Evolutionary conservation across 2,329 filamentous ascomycete species (phyloP).

Genomic region (Gyromitra esculenta): DNA sequence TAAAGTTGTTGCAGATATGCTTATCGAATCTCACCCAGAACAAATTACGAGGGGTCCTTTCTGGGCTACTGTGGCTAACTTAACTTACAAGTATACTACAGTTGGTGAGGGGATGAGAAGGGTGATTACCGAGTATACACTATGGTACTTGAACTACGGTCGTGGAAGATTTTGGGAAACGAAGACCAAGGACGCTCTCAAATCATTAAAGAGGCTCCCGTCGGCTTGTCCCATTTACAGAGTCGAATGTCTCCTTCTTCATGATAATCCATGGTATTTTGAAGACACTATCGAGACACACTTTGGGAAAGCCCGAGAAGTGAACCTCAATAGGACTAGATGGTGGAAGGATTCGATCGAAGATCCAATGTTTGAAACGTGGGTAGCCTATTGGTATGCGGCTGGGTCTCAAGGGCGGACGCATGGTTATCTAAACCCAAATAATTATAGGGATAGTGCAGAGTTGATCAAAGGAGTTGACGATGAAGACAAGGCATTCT

Average conservation of each 20-base stretch:
- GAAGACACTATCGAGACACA: slow-evolving; percentile 16
- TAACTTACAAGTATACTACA: slow-evolving; percentile 21
- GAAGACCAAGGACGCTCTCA: slow-evolving; percentile 1
- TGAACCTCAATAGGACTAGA: background rate
- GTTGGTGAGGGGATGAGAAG: slow-evolving; percentile 25
- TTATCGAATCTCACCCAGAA: slow-evolving; percentile 37
- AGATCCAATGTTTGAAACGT: slow-evolving; percentile 26
- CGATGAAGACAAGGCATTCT: slow-evolving; percentile 4
- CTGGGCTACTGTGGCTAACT: slow-evolving; percentile 27
- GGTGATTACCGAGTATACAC: slow-evolving; percentile 28
- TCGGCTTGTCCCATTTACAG: slow-evolving; percentile 23
- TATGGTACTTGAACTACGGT: slow-evolving; percentile 33
- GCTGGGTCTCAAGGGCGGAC: too few relatives aligned
- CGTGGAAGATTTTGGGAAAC: slow-evolving; percentile 20
- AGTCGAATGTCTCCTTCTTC: slow-evolving; percentile 18
- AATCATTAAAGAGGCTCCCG: slow-evolving; percentile 1
- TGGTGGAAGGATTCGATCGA: slow-evolving; percentile 33
- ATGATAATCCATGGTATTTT: slow-evolving; percentile 30
- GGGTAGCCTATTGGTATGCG: slow-evolving; percentile 25
- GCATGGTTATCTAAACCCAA: background rate
- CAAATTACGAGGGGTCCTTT: slow-evolving; percentile 35
- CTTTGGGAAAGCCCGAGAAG: slow-evolving; percentile 7
- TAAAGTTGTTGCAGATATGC: slow-evolving; percentile 32
- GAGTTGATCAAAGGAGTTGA: slow-evolving; percentile 15
- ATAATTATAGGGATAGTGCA: background rate